A percentile compares a stretch with the other conserved stretches of the same genome.
Conservation (phyloP, 1,284 basidiomycete genomes). For the Phylloboletellus chloephorus region DNA sequence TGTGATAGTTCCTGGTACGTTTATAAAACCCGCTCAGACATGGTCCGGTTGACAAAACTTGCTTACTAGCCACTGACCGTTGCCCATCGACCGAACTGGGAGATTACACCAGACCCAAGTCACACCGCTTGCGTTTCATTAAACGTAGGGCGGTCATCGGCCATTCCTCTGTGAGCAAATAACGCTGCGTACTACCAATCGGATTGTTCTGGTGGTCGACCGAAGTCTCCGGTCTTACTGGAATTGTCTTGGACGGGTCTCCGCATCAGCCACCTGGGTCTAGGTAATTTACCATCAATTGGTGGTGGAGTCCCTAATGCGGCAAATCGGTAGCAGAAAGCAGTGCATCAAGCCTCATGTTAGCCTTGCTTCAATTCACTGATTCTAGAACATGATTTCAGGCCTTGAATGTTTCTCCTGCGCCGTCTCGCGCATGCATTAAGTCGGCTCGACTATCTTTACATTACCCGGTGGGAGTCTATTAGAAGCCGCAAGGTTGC, state of each 20-base stretch:
- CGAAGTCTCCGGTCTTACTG: conserved; percentile 9
- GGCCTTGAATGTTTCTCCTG: conserved; percentile 17
- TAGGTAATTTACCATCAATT: conserved; percentile 14
- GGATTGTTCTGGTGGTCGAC: conserved; percentile 8
- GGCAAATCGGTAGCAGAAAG: conserved; percentile 16
- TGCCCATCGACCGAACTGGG: conserved; percentile 16
- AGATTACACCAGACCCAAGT: conserved; percentile 22
- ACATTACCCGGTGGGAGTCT: conserved; percentile 21
- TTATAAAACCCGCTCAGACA: conserved; percentile 6
- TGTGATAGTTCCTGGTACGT: conserved; percentile 13
- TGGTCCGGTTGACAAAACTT: conserved; percentile 22
- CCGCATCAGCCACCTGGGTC: conserved; percentile 10
- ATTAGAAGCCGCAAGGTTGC: conserved; percentile 25
- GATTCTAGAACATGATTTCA: conserved; percentile 26
- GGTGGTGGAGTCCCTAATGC: conserved; percentile 17
- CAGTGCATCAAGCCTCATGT: conserved; percentile 29
- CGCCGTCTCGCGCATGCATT: conserved; percentile 14
- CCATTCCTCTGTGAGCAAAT: conserved; percentile 12
- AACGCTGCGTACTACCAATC: conserved; percentile 11
- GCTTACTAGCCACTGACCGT: conserved; percentile 12
- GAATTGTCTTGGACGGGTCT: conserved; percentile 13
- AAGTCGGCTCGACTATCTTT: too few species aligned
- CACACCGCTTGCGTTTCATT: conserved; percentile 18
- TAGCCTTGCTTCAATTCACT: conserved; percentile 24
- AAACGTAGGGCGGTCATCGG: conserved; percentile 13